A percentile compares a stretch with the other conserved stretches of the same genome.
phyloP scores from a whole-genome alignment of 108 stramenopile genomes.

The Stephanodiscus minutulus region DNA sequence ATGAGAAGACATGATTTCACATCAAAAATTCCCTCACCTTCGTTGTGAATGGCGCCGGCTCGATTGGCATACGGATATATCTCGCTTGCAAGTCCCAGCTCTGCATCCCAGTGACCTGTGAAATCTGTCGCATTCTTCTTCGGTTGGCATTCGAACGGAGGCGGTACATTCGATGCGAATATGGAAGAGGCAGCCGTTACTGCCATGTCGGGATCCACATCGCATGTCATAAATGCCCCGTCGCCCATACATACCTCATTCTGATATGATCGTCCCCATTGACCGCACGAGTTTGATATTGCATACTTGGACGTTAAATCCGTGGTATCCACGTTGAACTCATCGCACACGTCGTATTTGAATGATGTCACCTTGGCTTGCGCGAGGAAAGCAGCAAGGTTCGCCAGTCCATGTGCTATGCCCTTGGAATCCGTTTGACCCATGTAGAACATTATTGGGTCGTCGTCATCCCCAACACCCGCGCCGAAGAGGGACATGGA shows the following conservation, averaged over 20 bases:
- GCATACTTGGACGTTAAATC: slow-evolving; percentile 19
- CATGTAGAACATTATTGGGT: slow-evolving; percentile 16
- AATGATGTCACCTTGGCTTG: slow-evolving; percentile 27
- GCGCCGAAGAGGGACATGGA: slow-evolving; percentile 23
- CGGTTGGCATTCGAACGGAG: slow-evolving; percentile 17
- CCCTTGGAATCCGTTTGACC: slow-evolving; percentile 30
- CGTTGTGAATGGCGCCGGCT: slow-evolving; percentile 34
- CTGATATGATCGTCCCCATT: slow-evolving; percentile 28
- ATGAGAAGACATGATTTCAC: background rate
- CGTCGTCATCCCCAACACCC: slow-evolving; percentile 15
- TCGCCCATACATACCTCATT: slow-evolving; percentile 22
- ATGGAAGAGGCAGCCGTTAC: slow-evolving; percentile 20
- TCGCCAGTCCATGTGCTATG: slow-evolving; percentile 27
- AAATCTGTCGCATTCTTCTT: slow-evolving; percentile 26
- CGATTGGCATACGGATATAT: slow-evolving; percentile 28
- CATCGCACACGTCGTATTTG: slow-evolving; percentile 46
- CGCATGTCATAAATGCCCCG: slow-evolving; percentile 25
- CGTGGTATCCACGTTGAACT: slow-evolving; percentile 33
- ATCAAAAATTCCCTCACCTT: slow-evolving; percentile 8
- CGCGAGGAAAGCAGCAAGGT: slow-evolving; percentile 38
- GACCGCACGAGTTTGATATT: slow-evolving; percentile 29
- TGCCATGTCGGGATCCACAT: slow-evolving; percentile 22
- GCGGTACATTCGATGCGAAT: slow-evolving; percentile 13
- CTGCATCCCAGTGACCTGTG: slow-evolving; percentile 30
- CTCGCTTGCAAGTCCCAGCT: slow-evolving; percentile 9